Percentiles rank a stretch among this genome's conserved stretches.
phyloP scores from a whole-genome alignment of 108 stramenopile species.

The Skeletonema grethae region DNA sequence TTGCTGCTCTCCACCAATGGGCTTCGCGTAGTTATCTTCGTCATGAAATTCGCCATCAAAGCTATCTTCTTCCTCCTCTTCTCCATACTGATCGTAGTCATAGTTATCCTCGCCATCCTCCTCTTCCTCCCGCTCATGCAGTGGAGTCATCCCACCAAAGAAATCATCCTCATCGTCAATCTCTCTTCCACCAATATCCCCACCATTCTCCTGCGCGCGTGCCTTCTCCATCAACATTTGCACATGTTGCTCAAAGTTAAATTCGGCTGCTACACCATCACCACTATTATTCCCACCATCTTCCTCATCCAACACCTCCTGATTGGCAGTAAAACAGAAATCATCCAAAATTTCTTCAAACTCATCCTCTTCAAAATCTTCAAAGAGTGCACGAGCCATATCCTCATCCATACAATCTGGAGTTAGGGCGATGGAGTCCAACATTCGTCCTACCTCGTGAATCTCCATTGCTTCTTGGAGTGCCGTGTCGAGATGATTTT shows the following conservation, averaged over 20 bases:
- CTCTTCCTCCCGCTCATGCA: constrained; percentile 20
- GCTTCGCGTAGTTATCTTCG: constrained; percentile 1
- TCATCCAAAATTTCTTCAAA: constrained; percentile 95
- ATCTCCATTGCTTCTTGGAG: constrained; percentile 60
- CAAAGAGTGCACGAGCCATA: constrained; percentile 87
- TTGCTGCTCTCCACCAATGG: constrained; percentile 66
- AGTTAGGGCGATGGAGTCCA: constrained; percentile 86
- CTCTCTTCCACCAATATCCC: constrained; percentile 34
- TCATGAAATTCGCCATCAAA: constrained; percentile 49
- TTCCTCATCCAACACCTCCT: constrained; percentile 56
- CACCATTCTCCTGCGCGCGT: constrained; percentile 49
- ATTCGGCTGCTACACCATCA: constrained; percentile 43
- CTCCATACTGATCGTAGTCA: constrained; percentile 34
- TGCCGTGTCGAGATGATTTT: constrained; percentile 46
- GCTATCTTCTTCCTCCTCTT: constrained; percentile 43
- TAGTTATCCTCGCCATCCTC: constrained; percentile 30
- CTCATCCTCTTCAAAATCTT: constrained; percentile 75
- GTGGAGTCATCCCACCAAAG: constrained; percentile 63
- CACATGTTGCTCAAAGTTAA: constrained; percentile 96
- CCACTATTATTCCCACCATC: constrained; percentile 29
- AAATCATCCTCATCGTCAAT: constrained; percentile 58
- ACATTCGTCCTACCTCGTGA: constrained; percentile 75
- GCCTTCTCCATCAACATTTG: constrained; percentile 87
- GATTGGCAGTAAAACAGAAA: constrained; percentile 89
- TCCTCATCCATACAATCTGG: constrained; percentile 95